Conservation (phyloP, 768 basidiomycete genomes). For the Dioszegia aurantiaca region DNA sequence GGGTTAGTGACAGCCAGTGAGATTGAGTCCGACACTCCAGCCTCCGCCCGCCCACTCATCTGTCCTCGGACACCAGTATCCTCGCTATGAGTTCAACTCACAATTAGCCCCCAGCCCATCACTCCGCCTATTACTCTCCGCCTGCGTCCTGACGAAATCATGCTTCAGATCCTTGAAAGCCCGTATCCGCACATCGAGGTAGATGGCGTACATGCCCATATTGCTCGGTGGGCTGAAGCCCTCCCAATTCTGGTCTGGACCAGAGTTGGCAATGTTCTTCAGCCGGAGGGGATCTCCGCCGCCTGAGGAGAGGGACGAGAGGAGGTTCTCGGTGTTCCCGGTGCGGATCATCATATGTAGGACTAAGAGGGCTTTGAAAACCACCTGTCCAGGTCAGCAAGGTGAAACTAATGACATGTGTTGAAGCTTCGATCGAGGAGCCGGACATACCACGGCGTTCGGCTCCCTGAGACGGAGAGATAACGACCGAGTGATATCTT, state of each 20-base stretch:
- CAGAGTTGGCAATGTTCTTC: conserved; percentile 60
- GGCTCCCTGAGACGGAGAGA: conserved; percentile 82
- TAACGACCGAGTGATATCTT: conserved; percentile 88
- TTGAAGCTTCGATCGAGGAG: no score
- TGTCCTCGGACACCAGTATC: no score
- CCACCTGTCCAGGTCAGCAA: conserved; percentile 64
- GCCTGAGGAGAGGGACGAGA: conserved; percentile 70
- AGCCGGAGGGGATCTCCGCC: conserved; percentile 68
- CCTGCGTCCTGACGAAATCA: conserved; percentile 88
- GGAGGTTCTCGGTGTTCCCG: conserved; percentile 90
- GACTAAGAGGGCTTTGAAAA: conserved; percentile 96
- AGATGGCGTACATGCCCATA: conserved; percentile 78
- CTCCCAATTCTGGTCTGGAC: conserved; percentile 74
- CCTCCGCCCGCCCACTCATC: no score
- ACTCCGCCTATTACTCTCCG: conserved; percentile 72
- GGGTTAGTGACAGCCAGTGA: neutral
- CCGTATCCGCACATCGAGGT: conserved; percentile 82
- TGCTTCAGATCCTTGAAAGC: conserved; percentile 88
- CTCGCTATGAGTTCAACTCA: no score
- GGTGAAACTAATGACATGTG: no score
- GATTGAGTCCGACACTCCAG: neutral
- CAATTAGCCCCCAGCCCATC: conserved; percentile 39
- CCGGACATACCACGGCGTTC: conserved; percentile 82
- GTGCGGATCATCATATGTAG: conserved; percentile 95
- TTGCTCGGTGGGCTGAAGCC: conserved; percentile 84